A percentile compares a stretch with the other conserved stretches of the same genome.
phyloP scores from a whole-genome alignment of 331 rosid genomes.

The Ulmus americana region DNA sequence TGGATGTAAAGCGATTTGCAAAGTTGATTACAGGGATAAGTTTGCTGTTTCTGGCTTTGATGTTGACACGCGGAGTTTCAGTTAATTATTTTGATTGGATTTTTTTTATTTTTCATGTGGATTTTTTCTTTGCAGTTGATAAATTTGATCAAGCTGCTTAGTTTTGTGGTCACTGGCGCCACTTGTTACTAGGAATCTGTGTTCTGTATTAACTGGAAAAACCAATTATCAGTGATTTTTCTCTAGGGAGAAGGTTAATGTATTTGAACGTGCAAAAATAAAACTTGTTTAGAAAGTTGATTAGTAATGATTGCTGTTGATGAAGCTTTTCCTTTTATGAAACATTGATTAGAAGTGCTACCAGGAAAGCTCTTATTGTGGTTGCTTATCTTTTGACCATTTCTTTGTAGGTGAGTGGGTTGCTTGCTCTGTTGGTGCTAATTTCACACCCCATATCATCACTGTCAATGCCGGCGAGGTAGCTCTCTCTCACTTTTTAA shows the following conservation, averaged over 20 bases:
- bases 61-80: neutral
- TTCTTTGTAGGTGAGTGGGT: slow-evolving; percentile 69
- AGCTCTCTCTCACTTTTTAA: slow-evolving; percentile 15
- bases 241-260: too few relatives aligned
- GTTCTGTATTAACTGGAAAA: neutral
- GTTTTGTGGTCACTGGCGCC: neutral
- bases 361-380: neutral
- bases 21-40: neutral
- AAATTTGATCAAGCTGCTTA: neutral
- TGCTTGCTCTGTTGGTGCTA: slow-evolving; percentile 81
- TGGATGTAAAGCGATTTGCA: too few relatives aligned
- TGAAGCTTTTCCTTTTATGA: neutral
- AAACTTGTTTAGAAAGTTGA: neutral
- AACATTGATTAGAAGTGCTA: neutral
- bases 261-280: neutral
- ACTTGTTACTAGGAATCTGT: neutral
- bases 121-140: neutral
- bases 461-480: slow-evolving; percentile 89
- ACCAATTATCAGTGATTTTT: too few relatives aligned
- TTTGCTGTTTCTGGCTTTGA: neutral
- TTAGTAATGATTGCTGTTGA: neutral
- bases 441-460: slow-evolving; percentile 89
- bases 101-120: too few relatives aligned
- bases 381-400: slow-evolving; percentile 9
- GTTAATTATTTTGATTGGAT: neutral